Percentiles rank a stretch among this genome's conserved stretches.
phyloP scores from a whole-genome alignment of 2,329 filamentous ascomycete species.

The Anisogramma anomala region DNA sequence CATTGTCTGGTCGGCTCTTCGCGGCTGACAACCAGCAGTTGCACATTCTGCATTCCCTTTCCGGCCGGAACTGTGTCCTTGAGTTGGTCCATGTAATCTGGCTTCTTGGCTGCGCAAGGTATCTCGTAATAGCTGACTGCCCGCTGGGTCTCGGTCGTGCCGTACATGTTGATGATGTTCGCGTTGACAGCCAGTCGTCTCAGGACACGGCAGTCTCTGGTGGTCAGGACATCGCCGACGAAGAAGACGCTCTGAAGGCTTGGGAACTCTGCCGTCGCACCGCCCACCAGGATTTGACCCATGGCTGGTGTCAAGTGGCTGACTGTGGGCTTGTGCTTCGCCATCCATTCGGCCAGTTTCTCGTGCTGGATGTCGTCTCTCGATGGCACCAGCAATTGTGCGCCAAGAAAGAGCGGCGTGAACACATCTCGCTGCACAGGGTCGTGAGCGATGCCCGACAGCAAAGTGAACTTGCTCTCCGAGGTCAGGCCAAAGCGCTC shows the following conservation, averaged over 20 bases:
- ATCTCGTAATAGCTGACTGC: constrained; percentile 77
- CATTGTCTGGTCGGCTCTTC: constrained; percentile 57
- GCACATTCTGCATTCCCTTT: constrained; percentile 77
- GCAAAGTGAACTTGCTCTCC: constrained; percentile 58
- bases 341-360: constrained; percentile 79
- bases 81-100: constrained; percentile 34
- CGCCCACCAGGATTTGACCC: constrained; percentile 88
- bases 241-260: constrained; percentile 73
- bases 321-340: constrained; percentile 59
- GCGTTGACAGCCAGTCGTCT: constrained; percentile 64
- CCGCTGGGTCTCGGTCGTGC: constrained; percentile 74
- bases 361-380: constrained; percentile 63
- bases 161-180: constrained; percentile 75
- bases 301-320: constrained; percentile 92
- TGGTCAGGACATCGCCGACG: constrained; percentile 83
- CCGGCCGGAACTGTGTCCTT: constrained; percentile 71
- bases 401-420: constrained; percentile 10
- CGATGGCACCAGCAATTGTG: constrained; percentile 6
- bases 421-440: constrained; percentile 31
- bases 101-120: constrained; percentile 51
- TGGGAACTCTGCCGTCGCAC: constrained; percentile 65
- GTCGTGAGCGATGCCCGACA: constrained; percentile 75
- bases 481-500: constrained; percentile 50
- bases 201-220: constrained; percentile 66
- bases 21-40: constrained; percentile 72